Percentiles rank a stretch among this genome's conserved stretches.
phyloP scores from a whole-genome alignment of 2,329 filamentous ascomycete species.

The Penicillium sp. region DNA sequence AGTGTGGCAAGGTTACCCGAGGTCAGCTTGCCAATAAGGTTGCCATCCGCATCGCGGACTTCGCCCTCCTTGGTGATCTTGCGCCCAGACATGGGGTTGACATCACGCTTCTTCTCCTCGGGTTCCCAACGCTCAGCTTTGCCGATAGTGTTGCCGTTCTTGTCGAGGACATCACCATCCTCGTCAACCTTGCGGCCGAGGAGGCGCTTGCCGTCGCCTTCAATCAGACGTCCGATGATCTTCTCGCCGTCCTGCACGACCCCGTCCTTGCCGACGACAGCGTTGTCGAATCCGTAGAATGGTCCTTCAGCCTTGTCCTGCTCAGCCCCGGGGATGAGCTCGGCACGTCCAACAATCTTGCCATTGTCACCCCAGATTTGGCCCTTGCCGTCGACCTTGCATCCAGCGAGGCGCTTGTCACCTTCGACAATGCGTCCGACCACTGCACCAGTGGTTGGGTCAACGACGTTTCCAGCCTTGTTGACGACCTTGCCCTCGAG shows the following conservation, averaged over 20 bases:
- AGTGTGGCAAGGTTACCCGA: slow-evolving; percentile 43
- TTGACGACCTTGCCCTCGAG: slow-evolving; percentile 62
- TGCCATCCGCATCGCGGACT: slow-evolving; percentile 45
- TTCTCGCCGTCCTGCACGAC: slow-evolving; percentile 49
- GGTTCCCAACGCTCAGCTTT: slow-evolving; percentile 67
- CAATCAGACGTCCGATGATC: slow-evolving; percentile 55
- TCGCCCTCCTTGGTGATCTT: slow-evolving; percentile 54
- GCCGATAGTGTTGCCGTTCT: slow-evolving; percentile 64
- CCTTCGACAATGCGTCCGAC: slow-evolving; percentile 58
- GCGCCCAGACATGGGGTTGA: slow-evolving; percentile 59
- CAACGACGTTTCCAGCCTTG: slow-evolving; percentile 62
- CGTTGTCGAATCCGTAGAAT: slow-evolving; percentile 59
- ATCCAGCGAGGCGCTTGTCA: slow-evolving; percentile 56
- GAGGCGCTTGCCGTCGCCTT: slow-evolving; percentile 63
- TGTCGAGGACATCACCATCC: slow-evolving; percentile 67
- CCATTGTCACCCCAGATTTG: slow-evolving; percentile 63
- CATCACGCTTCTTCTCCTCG: slow-evolving; percentile 52
- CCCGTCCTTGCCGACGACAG: slow-evolving; percentile 57
- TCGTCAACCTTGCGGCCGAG: slow-evolving; percentile 65
- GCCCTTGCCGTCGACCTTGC: slow-evolving; percentile 61
- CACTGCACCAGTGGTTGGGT: slow-evolving; percentile 54
- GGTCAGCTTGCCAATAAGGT: slow-evolving; percentile 47
- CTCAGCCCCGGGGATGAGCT: slow-evolving; percentile 54
- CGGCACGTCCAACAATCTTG: slow-evolving; percentile 58
- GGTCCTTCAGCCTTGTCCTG: slow-evolving; percentile 52